phyloP scores from a whole-genome alignment of 768 basidiomycete genomes.

The Mycena metata region DNA sequence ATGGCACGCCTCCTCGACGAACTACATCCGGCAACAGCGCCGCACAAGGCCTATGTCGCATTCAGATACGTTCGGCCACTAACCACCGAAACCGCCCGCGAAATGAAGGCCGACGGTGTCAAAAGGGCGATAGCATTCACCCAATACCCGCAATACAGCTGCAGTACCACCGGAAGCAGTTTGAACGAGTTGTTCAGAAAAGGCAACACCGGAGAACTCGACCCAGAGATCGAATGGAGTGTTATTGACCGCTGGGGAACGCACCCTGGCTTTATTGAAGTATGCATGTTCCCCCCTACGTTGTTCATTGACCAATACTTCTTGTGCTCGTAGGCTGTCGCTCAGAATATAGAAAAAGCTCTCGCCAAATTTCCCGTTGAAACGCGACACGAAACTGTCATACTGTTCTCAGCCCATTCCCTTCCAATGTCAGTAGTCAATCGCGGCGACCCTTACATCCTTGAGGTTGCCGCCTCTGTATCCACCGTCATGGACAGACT shows the following conservation, averaged over 20 bases:
- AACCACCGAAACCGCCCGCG: conserved; percentile 83
- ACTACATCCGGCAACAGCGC: conserved; percentile 91
- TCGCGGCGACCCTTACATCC: conserved; percentile 96
- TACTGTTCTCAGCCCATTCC: conserved; percentile 98
- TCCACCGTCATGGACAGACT: conserved; percentile 93
- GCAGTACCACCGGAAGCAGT: conserved; percentile 97
- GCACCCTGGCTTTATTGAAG: conserved; percentile 94
- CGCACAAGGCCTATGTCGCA: conserved; percentile 96
- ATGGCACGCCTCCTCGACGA: conserved; percentile 95
- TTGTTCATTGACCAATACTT: conserved; percentile 7
- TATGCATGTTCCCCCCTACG: conserved; percentile 49
- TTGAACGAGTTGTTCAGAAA: conserved; percentile 90
- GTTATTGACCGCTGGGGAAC: conserved; percentile 99
- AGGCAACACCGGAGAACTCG: conserved; percentile 72
- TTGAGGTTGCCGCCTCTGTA: conserved; percentile 96
- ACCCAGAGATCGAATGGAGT: conserved; percentile 87
- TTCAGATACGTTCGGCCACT: conserved; percentile 95
- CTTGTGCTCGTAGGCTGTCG: conserved; percentile 78
- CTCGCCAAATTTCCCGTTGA: conserved; percentile 83
- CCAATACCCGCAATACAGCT: conserved; percentile 99
- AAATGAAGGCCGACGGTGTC: conserved; percentile 93
- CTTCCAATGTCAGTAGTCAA: conserved; percentile 98
- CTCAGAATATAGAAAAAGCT: conserved; percentile 88
- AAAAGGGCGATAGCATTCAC: conserved; percentile 95
- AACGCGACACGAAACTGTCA: conserved; percentile 78